Evolutionary conservation across 2,329 filamentous ascomycete genomes (phyloP), one percentile per base, ranked within the genome.

Genomic region (Sporothrix pseudoabietina): DNA sequence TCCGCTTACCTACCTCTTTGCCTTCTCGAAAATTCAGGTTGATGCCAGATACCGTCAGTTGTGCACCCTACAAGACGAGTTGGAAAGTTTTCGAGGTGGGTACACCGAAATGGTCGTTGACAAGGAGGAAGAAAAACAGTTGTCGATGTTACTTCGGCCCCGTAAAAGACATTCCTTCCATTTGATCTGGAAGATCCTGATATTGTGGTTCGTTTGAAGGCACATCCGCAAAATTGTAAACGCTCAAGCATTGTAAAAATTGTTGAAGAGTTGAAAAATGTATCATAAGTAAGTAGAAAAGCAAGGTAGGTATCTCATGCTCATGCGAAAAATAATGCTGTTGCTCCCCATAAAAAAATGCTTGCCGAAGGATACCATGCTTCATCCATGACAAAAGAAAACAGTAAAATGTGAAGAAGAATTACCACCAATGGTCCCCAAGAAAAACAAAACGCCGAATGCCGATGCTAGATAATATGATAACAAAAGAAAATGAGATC

Each of bases 241-340:
- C 52, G 3, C 12, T 22, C 39, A 66, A 26, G 59, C 26, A 26
- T 14, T 44, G 10, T 14, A 8, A 26, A 26, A 12, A 44, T 3
- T 3, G 35, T 26, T 35, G 3, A 54, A 30, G 47, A 63, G 8
- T 65, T 47, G 22, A 55, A 39, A 65, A 2, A 44, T 16, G n/a
- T 35, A 8, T 8, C n/a, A 57, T 41, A 16, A 72, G 10, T 47
- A 57, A 26, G 41, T 35, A 70, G 4, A 59, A 39, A 68, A 41
- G 10, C 47, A 49, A 52, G 44, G 30, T 65, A 47, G 47, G 61
- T 68, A 72, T 72, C 47, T 41, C 71, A 55, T 57, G 71, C 71
- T 66, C 57, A 66, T 71, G n/a, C n/a, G 35, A 44, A 52, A 63
- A 59, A 55, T 41, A 16, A 44, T 65, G 52, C 52, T 30, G 61